Base-by-base conservation (phyloP, 495 filamentous ascomycete genomes). In the Paragyromitra xinjiangensis region DNA sequence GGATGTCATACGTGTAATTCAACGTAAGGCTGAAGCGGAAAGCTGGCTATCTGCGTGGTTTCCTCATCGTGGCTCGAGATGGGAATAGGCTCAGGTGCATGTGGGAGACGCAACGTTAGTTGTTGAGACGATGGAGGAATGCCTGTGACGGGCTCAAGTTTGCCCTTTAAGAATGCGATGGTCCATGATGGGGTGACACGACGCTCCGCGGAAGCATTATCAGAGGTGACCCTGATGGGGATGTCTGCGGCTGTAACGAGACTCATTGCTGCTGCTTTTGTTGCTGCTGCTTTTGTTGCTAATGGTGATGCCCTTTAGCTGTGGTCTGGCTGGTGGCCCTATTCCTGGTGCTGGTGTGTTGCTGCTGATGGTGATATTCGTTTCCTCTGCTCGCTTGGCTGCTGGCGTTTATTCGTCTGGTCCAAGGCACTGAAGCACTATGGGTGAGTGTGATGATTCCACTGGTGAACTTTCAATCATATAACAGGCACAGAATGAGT, bases 171-270 rank as follows among this genome's bases (percentile, higher is more conserved):
- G 80, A 94, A 91, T 40, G 88, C 84, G 80, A 99, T 92, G 71
- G 91, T 92, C 95, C 96, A 99, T 80, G 94, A 92, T 2, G 95
- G 94, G 8, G 92, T 94, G 83, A 98, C 89, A 78, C 95, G 92
- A 63, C 95, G 91, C 82, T 99, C 95, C 44, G 93, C 92, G 39
- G 87, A 86, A 22, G 90, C 85, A 81, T 91, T 90, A 51, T 93
- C 88, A 58, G 93, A 94, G 69, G 89, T 91, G 83, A 99, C 91
- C 73, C 91, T 88, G 80, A 98, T 89, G 73, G 94, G 92, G 42
- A 99, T 88, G 84, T 98, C 95, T 55, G 89, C 86, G 80, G 93
- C 90, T 19, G 89, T 88, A 75, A 88, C 86, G 75, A 86, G 82
- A 81, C 83, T 83, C 83, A 84, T 85, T 72, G 55, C 62, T 69